Evolutionary conservation across 345 rosid genomes (phyloP), one percentile per base, ranked within the genome.

Genomic region (Kernera saxatilis): DNA sequence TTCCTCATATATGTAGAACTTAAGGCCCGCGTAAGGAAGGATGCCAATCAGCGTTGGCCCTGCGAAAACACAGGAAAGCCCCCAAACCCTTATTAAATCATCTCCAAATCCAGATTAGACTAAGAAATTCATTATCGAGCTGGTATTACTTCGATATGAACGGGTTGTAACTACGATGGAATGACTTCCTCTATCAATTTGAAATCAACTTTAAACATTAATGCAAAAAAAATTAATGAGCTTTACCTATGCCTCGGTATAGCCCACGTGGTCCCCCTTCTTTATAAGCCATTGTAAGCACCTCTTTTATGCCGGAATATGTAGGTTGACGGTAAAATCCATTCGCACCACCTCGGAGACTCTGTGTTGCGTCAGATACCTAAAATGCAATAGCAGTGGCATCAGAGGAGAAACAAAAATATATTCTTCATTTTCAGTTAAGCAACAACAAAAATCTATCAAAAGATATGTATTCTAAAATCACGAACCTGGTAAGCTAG

Each of bases 1-100:
- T 73, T 84, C 95, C 81, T 89, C 99, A 10, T 94, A 94, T 55
- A 94, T 73, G 52, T 89, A 94, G 86, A 94, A 94, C 82, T 94
- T 94, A 54, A 94, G 82, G 40, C 96, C 97, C 45, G 97, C 97
- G 62, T 91, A 94, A 12, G 99, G 99, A 43, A 94, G 97, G 53
- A 94, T 91, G 15, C 96, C 99, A 3, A 75, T 79, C 67, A 94
- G 84, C 11, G 99, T 91, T 52, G 99, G 97, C 75, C 99, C 99
- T 93, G 85, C 49, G 8, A 56, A 39, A 58, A 46, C 36, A 56
- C 35, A 73, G 43, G 75, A 78, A 68, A 66, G 4, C 67, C 59
- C 29, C 51, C n/a, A n/a, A 69, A 51, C 11, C 43, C 76, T 49
- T 60, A 14, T 62, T 29, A 17, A 11, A 71, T 27, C 64, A 44